These are phyloP conservation scores for Raddia distichophylla DNA, from an alignment of 176 grass and related monocot genomes.

Conservation along the genomic window DNA sequence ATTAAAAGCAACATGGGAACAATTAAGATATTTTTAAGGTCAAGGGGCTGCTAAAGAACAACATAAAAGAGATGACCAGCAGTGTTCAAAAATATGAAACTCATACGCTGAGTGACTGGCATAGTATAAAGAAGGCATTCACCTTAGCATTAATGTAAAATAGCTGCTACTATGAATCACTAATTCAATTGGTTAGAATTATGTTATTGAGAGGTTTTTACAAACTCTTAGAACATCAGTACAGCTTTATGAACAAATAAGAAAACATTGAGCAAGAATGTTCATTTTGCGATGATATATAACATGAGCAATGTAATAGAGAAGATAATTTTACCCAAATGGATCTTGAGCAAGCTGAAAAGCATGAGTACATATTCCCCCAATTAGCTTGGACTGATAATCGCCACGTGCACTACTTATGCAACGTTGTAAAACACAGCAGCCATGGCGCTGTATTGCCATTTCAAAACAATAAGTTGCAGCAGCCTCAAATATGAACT, in stretches of 20 bases:
- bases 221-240: background rate
- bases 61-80: background rate
- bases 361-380: conserved; percentile 68
- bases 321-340: conserved; percentile 66
- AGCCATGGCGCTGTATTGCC: conserved; percentile 80
- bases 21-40: background rate
- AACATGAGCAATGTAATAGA: conserved; percentile 29
- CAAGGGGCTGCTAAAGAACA: background rate
- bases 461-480: conserved; percentile 65
- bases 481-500: conserved; percentile 90
- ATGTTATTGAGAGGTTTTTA: conserved; percentile 11
- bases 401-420: conserved; percentile 58
- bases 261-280: background rate
- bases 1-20: background rate
- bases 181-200: background rate
- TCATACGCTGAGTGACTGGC: background rate
- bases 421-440: conserved; percentile 88
- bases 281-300: conserved; percentile 7
- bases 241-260: background rate
- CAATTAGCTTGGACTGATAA: conserved; percentile 64
- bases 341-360: conserved; percentile 73
- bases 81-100: background rate
- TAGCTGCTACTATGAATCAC: background rate
- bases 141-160: background rate
- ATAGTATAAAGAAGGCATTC: background rate